Base-by-base conservation (phyloP, 306 rosid genomes). In the Sphenostylis stenocarpa region DNA sequence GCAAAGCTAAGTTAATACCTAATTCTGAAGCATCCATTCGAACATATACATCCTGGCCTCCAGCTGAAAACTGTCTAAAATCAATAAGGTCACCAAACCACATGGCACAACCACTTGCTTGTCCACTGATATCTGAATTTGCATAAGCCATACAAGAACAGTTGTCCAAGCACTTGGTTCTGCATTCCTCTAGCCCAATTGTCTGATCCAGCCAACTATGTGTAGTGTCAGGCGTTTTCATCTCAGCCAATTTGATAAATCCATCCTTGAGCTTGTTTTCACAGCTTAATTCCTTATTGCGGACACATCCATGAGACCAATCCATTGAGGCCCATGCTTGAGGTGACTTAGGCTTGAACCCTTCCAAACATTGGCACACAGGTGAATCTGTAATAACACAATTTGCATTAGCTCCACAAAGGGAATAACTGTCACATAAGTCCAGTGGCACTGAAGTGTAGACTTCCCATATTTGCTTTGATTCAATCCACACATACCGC, bases 51-150 rank as follows among this genome's bases (percentile, higher is more conserved):
- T 88, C 86, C 79, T 90, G 96, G 7, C 91, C 97, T 38, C 91
- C 91, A 12, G 49, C 85, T 1, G 86, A 73, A 63, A 86, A 45
- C 61, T 73, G 78, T 74, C 87, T 87, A 2, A 88, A 31, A 58
- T 90, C 91, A 48, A 77, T 70, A 1, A 92, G 80, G 84, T 90
- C 87, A 21, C 86, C 96, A 53, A 84, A 81, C 97, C 97, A 92
- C 78, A 87, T 52, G 26, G 85, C 93, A 57, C 96, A 92, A 11
- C 92, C 96, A 71, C 83, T 88, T 29, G 96, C 92, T 75, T 77
- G 45, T 52, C 85, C 90, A 19, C 83, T 85, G 28, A 92, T 80
- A 83, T 92, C 89, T 17, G 86, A 81, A 66, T 81, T 86, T 7
- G 90, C 68, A 38, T 85, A 92, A 24, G 93, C 93, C 80, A 85